A percentile compares a stretch with the other conserved stretches of the same genome.
Conservation (phyloP, 192 early-diverging fungal species). For the Backusella mclennaniae region DNA sequence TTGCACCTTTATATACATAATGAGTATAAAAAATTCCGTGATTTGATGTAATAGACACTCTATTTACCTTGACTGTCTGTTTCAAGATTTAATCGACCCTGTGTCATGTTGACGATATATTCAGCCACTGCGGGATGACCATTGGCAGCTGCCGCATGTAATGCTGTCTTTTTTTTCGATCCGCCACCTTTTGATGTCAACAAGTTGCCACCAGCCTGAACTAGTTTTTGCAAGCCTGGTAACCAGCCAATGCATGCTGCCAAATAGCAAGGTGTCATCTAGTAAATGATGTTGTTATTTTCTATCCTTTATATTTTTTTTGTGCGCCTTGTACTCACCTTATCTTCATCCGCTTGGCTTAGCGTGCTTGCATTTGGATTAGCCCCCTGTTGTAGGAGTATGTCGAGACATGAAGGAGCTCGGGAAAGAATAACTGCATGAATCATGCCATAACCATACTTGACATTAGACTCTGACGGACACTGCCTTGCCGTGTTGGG, state of each 20-base stretch:
- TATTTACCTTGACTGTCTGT: constrained; percentile 17
- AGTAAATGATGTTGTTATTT: not conserved
- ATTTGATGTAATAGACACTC: too few relatives aligned
- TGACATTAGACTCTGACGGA: constrained; percentile 9
- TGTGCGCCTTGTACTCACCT: constrained; percentile 1
- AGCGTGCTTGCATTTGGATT: constrained; percentile 33
- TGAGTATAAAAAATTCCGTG: not conserved
- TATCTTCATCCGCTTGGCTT: constrained; percentile 30
- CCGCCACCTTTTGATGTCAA: constrained; percentile 25
- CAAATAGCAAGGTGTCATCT: constrained; percentile 33
- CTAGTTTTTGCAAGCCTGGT: constrained; percentile 28
- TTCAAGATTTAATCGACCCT: constrained; percentile 20
- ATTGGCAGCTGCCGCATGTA: constrained; percentile 27
- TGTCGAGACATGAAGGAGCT: constrained; percentile 19
- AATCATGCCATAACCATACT: constrained; percentile 38
- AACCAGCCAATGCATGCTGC: constrained; percentile 35
- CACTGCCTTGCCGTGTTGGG: constrained; percentile 40
- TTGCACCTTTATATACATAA: constrained; percentile 16
- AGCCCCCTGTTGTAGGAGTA: constrained; percentile 35
- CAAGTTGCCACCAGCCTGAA: constrained; percentile 32
- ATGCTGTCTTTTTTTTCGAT: constrained; percentile 24
- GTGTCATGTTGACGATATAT: constrained; percentile 22
- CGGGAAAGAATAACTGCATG: constrained; percentile 29
- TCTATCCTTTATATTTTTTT: not conserved
- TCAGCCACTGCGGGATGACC: constrained; percentile 24